A percentile compares a stretch with the other conserved stretches of the same genome.
Conservation (phyloP, 495 filamentous ascomycete genomes). For the Lentithecium fluviatile region DNA sequence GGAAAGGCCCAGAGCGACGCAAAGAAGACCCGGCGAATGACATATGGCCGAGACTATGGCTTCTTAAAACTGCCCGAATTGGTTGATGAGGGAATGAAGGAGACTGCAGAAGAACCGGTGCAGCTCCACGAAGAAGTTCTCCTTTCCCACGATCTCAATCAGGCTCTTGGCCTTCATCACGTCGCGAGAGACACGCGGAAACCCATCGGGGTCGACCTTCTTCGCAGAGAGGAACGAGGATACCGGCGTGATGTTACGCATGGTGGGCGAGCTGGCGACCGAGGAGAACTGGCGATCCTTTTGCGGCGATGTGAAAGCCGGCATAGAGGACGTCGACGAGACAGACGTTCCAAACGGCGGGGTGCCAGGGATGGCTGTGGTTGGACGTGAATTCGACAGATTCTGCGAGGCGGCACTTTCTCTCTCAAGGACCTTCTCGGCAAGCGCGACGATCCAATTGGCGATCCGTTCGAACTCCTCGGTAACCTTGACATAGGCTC, state of each 20-base stretch:
- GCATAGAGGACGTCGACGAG: conserved; percentile 29
- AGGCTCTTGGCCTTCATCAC: conserved; percentile 70
- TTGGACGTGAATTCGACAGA: conserved; percentile 38
- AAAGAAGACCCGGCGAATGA: not conserved
- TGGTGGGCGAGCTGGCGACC: conserved; percentile 24
- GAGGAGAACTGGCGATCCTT: conserved; percentile 22
- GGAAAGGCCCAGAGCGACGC: not conserved
- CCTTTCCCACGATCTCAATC: conserved; percentile 80
- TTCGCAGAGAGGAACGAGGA: conserved; percentile 65
- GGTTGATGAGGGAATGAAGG: conserved; percentile 35
- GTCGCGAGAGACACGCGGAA: conserved; percentile 44
- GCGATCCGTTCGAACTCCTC: conserved; percentile 75
- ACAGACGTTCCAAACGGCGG: conserved; percentile 28
- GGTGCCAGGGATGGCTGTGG: conserved; percentile 20
- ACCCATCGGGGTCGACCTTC: conserved; percentile 58
- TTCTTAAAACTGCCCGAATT: conserved; percentile 24
- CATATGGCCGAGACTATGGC: conserved; percentile 16
- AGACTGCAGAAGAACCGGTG: conserved; percentile 64
- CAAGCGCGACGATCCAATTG: conserved; percentile 66
- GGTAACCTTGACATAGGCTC: conserved; percentile 71
- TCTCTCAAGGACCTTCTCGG: conserved; percentile 47
- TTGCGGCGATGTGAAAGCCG: conserved; percentile 20
- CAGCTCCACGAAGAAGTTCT: conserved; percentile 84
- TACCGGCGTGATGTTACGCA: conserved; percentile 53
- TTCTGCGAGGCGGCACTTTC: conserved; percentile 28